A percentile compares a stretch with the other conserved stretches of the same genome.
phyloP scores from a whole-genome alignment of 1,284 basidiomycete genomes.

The Ceratobasidium theobromae region DNA sequence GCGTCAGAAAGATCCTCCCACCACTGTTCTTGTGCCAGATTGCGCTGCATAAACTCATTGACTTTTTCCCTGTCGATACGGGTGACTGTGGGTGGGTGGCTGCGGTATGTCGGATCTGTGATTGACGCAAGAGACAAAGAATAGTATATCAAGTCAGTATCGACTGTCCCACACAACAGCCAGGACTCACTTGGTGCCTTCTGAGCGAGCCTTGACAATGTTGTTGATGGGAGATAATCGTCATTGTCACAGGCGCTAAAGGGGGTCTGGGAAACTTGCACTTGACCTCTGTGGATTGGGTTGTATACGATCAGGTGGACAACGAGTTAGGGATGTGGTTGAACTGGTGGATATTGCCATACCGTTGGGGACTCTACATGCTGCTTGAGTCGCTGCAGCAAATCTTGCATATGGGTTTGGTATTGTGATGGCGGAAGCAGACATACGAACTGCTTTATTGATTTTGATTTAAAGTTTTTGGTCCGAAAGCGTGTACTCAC shows the following conservation, averaged over 20 bases:
- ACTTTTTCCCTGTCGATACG: slow-evolving; percentile 40
- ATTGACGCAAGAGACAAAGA: slow-evolving; percentile 46
- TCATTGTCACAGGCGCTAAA: slow-evolving; percentile 68
- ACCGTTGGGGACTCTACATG: slow-evolving; percentile 79
- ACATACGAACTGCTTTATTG: too few relatives aligned
- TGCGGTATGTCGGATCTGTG: slow-evolving; percentile 44
- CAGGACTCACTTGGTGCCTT: slow-evolving; percentile 41
- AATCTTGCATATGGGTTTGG: too few relatives aligned
- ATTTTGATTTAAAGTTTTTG: too few relatives aligned
- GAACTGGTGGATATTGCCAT: slow-evolving; percentile 69
- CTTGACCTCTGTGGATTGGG: slow-evolving; percentile 81
- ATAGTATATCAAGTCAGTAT: slow-evolving; percentile 60
- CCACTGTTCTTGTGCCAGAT: slow-evolving; percentile 15
- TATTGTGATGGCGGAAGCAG: too few relatives aligned
- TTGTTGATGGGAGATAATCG: slow-evolving; percentile 77
- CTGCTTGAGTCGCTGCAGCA: slow-evolving; percentile 83
- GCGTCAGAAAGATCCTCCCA: slow-evolving; percentile 36
- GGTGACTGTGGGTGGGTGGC: slow-evolving; percentile 37
- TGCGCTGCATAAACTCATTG: slow-evolving; percentile 38
- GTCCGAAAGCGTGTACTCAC: too few relatives aligned
- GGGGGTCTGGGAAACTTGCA: slow-evolving; percentile 68
- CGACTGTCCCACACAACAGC: slow-evolving; percentile 50
- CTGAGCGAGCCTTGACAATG: slow-evolving; percentile 62
- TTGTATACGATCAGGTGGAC: slow-evolving; percentile 66
- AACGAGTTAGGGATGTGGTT: slow-evolving; percentile 71